These are phyloP conservation scores for Nissolia schottii DNA, from an alignment of 306 rosid species.

Conservation along the genomic window DNA sequence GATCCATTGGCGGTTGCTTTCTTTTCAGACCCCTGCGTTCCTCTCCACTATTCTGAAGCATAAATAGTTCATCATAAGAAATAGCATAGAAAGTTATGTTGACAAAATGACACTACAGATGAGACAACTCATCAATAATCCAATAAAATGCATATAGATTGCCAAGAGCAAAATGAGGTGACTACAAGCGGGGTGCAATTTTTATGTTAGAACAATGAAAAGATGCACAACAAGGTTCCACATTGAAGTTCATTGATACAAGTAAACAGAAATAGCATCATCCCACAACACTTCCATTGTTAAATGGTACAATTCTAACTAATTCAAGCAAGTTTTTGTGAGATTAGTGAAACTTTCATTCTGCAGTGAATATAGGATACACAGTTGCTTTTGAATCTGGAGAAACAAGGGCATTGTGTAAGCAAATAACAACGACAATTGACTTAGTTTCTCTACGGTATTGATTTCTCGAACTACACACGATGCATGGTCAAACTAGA, in stretches of 20 bases:
- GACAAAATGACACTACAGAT: not conserved
- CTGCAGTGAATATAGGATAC: not conserved
- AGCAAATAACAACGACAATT: not conserved
- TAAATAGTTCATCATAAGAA: constrained; percentile 29
- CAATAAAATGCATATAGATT: not conserved
- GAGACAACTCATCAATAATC: not conserved
- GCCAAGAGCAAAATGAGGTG: not conserved
- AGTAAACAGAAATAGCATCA: not conserved
- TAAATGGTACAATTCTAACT: not conserved
- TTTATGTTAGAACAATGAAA: constrained; percentile 12
- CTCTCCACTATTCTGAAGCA: constrained; percentile 67
- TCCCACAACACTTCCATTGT: not conserved
- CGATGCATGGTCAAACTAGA: constrained; percentile 1
- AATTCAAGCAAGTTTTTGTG: not conserved
- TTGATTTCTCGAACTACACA: not conserved
- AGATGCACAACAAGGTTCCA: not conserved
- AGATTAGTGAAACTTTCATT: not conserved
- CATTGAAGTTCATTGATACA: constrained; percentile 1
- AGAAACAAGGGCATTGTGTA: not conserved
- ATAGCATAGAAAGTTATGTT: not conserved
- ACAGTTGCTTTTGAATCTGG: not conserved
- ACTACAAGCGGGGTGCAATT: not conserved
- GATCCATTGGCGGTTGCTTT: constrained; percentile 55
- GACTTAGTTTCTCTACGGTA: not conserved
- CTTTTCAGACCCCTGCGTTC: constrained; percentile 63